These are phyloP conservation scores for Flaveria robusta DNA, from an alignment of 129 eudicot species.

Conservation along the genomic window DNA sequence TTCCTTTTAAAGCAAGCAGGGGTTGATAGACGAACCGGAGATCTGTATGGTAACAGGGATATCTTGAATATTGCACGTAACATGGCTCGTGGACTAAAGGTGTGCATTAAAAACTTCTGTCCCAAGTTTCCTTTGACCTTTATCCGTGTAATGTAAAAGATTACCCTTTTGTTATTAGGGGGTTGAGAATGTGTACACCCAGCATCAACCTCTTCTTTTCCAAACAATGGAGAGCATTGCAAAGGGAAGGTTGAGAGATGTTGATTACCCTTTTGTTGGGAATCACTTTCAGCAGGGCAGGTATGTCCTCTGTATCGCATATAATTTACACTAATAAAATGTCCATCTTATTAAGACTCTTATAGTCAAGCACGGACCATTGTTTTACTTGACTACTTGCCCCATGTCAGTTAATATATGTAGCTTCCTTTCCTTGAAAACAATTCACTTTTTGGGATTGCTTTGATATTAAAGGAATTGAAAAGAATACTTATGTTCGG, in stretches of 20 bases:
- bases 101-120: conserved; percentile 24
- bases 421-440: background rate
- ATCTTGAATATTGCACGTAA: conserved; percentile 86
- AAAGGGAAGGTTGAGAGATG: conserved; percentile 93
- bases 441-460: background rate
- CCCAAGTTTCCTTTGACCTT: background rate
- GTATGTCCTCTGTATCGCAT: conserved; percentile 37
- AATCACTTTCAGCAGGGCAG: conserved; percentile 95
- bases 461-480: background rate
- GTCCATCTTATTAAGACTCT: background rate
- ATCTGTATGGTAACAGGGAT: conserved; percentile 93
- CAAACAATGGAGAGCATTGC: conserved; percentile 95
- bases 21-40: conserved; percentile 89
- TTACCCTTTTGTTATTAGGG: conserved; percentile 52
- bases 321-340: conserved; percentile 4
- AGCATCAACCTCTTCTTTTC: conserved; percentile 90
- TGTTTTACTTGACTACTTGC: background rate
- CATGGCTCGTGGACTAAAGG: conserved; percentile 99
- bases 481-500: conserved; percentile 7
- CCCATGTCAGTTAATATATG: background rate
- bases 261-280: conserved; percentile 94
- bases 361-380: background rate
- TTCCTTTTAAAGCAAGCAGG: conserved; percentile 97
- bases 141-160: background rate
- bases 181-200: conserved; percentile 98